Conservation (phyloP, 2,329 filamentous ascomycete species). For the Trichoderma sp. region DNA sequence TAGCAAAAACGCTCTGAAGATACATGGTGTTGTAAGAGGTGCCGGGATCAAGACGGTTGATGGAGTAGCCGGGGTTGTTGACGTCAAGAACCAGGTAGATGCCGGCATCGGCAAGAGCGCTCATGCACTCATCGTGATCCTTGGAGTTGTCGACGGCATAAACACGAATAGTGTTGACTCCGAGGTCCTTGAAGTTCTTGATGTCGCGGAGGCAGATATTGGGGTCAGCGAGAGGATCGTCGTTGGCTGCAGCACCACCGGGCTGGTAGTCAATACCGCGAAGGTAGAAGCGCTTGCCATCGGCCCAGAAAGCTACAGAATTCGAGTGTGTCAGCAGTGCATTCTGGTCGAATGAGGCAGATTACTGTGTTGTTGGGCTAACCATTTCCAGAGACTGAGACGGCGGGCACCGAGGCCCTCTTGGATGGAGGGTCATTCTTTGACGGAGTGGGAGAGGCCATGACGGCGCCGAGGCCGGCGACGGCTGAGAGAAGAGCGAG, state of each 20-base stretch:
- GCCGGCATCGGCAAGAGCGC: slow-evolving; percentile 70
- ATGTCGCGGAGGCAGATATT: slow-evolving; percentile 75
- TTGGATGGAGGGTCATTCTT: slow-evolving; percentile 47
- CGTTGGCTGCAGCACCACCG: slow-evolving; percentile 52
- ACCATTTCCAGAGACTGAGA: slow-evolving; percentile 58
- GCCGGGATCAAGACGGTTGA: slow-evolving; percentile 75
- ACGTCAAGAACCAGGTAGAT: slow-evolving; percentile 92
- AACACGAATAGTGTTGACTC: slow-evolving; percentile 87
- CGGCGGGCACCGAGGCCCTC: slow-evolving; percentile 47
- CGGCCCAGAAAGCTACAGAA: slow-evolving; percentile 52
- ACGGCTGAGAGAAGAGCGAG: slow-evolving; percentile 46
- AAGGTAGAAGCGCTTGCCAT: slow-evolving; percentile 54
- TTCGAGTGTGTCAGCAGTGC: background rate
- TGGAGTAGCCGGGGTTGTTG: slow-evolving; percentile 84
- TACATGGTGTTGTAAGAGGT: slow-evolving; percentile 84
- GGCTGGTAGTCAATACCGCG: slow-evolving; percentile 62
- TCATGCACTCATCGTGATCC: slow-evolving; percentile 84
- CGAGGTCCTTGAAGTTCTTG: slow-evolving; percentile 75
- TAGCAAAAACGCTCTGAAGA: slow-evolving; percentile 80
- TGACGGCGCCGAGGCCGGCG: slow-evolving; percentile 43
- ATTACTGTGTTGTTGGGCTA: slow-evolving; percentile 21
- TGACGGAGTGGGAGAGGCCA: slow-evolving; percentile 50
- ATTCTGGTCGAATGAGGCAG: background rate
- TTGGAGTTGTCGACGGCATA: slow-evolving; percentile 87
- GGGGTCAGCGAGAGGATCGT: slow-evolving; percentile 74